phyloP scores from a whole-genome alignment of 108 stramenopile genomes.

The Poteriospumella lacustris region DNA sequence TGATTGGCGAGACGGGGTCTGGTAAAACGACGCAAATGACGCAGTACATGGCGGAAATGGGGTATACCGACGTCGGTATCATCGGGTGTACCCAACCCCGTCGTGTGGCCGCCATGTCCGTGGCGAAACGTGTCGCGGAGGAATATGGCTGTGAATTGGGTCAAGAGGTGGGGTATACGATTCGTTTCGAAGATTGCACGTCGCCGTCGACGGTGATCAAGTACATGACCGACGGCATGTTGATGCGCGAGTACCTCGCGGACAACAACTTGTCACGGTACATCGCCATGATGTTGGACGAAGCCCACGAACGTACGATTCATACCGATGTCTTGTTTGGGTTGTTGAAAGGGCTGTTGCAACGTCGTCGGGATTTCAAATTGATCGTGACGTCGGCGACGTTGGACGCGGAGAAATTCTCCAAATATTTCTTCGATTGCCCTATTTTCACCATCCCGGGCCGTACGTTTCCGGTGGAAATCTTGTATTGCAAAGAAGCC shows the following conservation, averaged over 20 bases:
- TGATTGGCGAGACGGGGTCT: slow-evolving; percentile 91
- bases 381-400: slow-evolving; percentile 92
- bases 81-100: slow-evolving; percentile 98
- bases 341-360: slow-evolving; percentile 81
- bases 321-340: slow-evolving; percentile 97
- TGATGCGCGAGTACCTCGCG: slow-evolving; percentile 75
- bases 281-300: slow-evolving; percentile 77
- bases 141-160: slow-evolving; percentile 89
- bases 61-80: slow-evolving; percentile 78
- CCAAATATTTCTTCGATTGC: slow-evolving; percentile 84
- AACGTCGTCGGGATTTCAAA: slow-evolving; percentile 78
- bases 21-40: slow-evolving; percentile 99
- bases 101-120: slow-evolving; percentile 91
- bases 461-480: slow-evolving; percentile 90
- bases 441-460: slow-evolving; percentile 97
- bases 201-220: slow-evolving; percentile 83
- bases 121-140: slow-evolving; percentile 98
- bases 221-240: slow-evolving; percentile 99
- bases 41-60: slow-evolving; percentile 92
- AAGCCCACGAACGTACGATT: slow-evolving; percentile 97
- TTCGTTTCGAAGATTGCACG: slow-evolving; percentile 97
- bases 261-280: slow-evolving; percentile 56
- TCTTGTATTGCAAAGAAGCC: slow-evolving; percentile 92
- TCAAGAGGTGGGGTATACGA: slow-evolving; percentile 91
- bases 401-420: slow-evolving; percentile 95